These are phyloP conservation scores for Malus hybrid DNA, from an alignment of 331 rosid genomes.

Conservation along the genomic window DNA sequence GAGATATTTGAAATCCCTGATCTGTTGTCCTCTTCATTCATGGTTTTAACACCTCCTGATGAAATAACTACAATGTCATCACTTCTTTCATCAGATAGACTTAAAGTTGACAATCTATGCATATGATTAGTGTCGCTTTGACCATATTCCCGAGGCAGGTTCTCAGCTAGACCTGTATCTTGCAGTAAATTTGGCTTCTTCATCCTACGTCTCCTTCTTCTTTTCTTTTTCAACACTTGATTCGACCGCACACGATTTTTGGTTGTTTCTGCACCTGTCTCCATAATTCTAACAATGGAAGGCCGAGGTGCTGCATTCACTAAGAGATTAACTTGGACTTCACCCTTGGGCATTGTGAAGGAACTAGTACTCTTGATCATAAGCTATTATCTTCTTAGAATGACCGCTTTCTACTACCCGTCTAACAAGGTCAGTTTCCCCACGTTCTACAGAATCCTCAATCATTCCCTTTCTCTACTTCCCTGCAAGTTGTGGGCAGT, in stretches of 20 bases:
- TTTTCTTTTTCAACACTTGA: constrained; percentile 12
- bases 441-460: neutral
- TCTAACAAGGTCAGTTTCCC: constrained; percentile 2
- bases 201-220: constrained; percentile 11
- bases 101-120: constrained; percentile 10
- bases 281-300: constrained; percentile 5
- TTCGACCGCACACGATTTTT: constrained; percentile 1
- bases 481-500: constrained; percentile 11
- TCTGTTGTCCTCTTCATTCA: constrained; percentile 14
- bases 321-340: constrained; percentile 12
- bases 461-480: constrained; percentile 18
- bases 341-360: constrained; percentile 13
- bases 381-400: constrained; percentile 7
- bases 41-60: constrained; percentile 1
- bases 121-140: neutral
- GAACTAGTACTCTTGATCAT: constrained; percentile 9
- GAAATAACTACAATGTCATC: constrained; percentile 5
- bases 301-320: constrained; percentile 9
- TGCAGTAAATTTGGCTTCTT: constrained; percentile 3
- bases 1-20: constrained; percentile 23
- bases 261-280: constrained; percentile 3
- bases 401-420: neutral
- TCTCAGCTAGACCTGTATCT: constrained; percentile 1
- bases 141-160: constrained; percentile 6
- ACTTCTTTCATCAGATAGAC: constrained; percentile 10